Evolutionary conservation across 148 eudicot species (phyloP).

Genomic region (Silene latifolia): DNA sequence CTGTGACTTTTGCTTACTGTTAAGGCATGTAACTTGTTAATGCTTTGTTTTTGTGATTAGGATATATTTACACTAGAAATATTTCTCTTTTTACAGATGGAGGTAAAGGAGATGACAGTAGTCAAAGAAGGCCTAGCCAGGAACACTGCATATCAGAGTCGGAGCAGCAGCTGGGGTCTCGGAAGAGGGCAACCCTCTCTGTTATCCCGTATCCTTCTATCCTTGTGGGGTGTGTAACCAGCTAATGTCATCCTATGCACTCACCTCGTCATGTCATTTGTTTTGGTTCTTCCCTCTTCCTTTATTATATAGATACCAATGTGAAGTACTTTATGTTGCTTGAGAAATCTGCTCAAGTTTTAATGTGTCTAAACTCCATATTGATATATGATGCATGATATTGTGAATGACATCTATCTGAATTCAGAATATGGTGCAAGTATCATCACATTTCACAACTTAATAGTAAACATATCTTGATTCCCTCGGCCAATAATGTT

Average conservation of each 20-base stretch:
- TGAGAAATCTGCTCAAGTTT: not conserved
- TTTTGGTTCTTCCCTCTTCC: not conserved
- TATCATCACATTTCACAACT: not conserved
- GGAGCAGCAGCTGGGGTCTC: constrained; percentile 57
- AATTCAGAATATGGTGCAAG: not conserved
- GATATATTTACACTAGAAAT: constrained; percentile 13
- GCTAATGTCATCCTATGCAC: not conserved
- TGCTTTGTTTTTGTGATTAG: not conserved
- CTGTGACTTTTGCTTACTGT: not conserved
- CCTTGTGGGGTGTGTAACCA: constrained; percentile 79
- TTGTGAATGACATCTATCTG: not conserved
- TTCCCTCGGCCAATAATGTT: not conserved
- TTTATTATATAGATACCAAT: not conserved
- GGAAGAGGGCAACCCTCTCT: constrained; percentile 59
- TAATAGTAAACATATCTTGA: not conserved
- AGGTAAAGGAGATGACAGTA: constrained; percentile 56
- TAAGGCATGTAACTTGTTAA: constrained; percentile 4
- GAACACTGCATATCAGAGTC: constrained; percentile 52
- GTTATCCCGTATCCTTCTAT: constrained; percentile 75
- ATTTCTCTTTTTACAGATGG: constrained; percentile 50
- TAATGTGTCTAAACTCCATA: not conserved
- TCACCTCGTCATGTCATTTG: constrained; percentile 3
- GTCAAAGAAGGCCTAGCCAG: constrained; percentile 58
- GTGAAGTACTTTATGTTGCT: constrained; percentile 1
- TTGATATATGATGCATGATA: not conserved